Percentiles rank a stretch among this genome's conserved stretches.
phyloP scores from a whole-genome alignment of 208 protist genomes.

The Leishmania martiniquensis region DNA sequence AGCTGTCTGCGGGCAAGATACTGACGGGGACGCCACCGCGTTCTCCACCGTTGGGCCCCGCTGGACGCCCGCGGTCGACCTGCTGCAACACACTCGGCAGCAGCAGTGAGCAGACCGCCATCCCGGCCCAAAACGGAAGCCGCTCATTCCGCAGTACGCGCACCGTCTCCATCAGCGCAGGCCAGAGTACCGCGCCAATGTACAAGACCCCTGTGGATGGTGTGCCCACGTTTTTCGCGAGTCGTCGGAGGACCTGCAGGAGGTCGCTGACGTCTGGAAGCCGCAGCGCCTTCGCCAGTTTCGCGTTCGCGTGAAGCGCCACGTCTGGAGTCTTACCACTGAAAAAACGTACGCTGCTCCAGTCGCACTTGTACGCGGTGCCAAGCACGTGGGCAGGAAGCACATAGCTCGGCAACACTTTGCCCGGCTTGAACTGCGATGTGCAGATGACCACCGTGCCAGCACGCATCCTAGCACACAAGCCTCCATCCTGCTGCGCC shows the following conservation, averaged over 20 bases:
- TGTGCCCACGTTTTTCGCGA: slow-evolving; percentile 31
- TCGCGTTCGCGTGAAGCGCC: slow-evolving; percentile 45
- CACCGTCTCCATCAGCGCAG: slow-evolving; percentile 30
- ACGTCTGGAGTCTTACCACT: slow-evolving; percentile 14
- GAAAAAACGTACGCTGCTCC: slow-evolving; percentile 36
- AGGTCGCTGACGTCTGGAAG: slow-evolving; percentile 36
- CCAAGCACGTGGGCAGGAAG: slow-evolving; percentile 29
- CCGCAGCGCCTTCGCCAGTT: slow-evolving; percentile 41
- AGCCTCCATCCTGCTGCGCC: not conserved
- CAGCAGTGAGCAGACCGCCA: slow-evolving; percentile 58
- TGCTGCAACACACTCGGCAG: slow-evolving; percentile 49
- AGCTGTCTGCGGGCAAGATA: not conserved
- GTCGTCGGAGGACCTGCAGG: slow-evolving; percentile 35
- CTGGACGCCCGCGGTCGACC: slow-evolving; percentile 9
- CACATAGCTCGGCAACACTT: slow-evolving; percentile 33
- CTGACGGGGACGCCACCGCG: not conserved
- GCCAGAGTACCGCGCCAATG: slow-evolving; percentile 21
- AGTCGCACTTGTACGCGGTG: slow-evolving; percentile 31
- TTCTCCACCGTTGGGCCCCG: not conserved
- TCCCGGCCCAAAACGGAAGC: slow-evolving; percentile 69
- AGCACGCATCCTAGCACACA: not conserved
- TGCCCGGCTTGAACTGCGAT: slow-evolving; percentile 22
- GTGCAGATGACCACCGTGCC: slow-evolving; percentile 9
- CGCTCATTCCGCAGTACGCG: slow-evolving; percentile 28
- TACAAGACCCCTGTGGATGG: slow-evolving; percentile 16